Conservation (phyloP, 345 rosid genomes). For the Brassica nigra region DNA sequence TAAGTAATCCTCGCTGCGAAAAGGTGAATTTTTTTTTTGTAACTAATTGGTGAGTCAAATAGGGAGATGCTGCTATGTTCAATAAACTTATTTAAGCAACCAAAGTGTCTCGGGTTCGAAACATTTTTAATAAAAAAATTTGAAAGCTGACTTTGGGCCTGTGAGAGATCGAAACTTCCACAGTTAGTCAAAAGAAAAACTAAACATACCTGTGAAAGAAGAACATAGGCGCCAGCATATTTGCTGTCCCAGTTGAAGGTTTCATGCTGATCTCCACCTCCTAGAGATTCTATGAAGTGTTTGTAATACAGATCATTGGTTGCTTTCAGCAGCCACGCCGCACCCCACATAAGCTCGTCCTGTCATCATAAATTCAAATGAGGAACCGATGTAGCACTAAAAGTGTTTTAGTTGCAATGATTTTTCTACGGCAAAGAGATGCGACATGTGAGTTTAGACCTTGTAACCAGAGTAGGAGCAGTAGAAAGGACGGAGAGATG, state of each 20-base stretch:
- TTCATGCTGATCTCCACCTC: slow-evolving; percentile 77
- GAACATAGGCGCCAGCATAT: slow-evolving; percentile 79
- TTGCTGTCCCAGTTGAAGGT: slow-evolving; percentile 72
- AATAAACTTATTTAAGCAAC: no score
- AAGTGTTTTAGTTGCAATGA: no score
- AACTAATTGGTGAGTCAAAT: neutral
- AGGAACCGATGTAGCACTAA: no score
- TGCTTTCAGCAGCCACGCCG: slow-evolving; percentile 64
- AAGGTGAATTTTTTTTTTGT: neutral
- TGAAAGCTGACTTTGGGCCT: no score
- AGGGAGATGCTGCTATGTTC: neutral
- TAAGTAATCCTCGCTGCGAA: slow-evolving; percentile 59
- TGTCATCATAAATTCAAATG: slow-evolving; percentile 21
- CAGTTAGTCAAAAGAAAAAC: neutral
- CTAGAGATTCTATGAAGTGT: slow-evolving; percentile 59
- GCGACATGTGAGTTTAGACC: slow-evolving; percentile 40
- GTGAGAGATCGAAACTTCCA: no score
- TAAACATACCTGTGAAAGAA: slow-evolving; percentile 63
- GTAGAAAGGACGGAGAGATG: slow-evolving; percentile 81
- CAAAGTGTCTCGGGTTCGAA: no score
- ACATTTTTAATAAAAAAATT: no score
- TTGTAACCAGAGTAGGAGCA: slow-evolving; percentile 90
- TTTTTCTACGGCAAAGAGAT: no score
- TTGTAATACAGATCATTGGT: slow-evolving; percentile 64
- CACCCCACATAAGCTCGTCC: slow-evolving; percentile 94